These are phyloP conservation scores for Seiridium cupressi DNA, from an alignment of 2,329 filamentous ascomycete species.

Conservation along the genomic window DNA sequence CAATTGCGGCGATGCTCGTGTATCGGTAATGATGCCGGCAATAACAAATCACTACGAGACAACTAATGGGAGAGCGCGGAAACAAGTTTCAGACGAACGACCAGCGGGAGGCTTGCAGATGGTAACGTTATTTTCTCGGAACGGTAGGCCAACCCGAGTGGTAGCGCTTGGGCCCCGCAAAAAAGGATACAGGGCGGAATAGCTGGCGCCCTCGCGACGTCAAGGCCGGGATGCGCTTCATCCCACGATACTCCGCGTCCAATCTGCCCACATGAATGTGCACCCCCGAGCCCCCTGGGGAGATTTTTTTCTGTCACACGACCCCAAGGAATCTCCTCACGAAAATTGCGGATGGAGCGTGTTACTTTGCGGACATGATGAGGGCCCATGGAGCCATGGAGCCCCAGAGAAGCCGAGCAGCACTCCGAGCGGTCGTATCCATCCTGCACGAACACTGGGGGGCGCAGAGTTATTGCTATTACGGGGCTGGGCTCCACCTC, in stretches of 20 bases:
- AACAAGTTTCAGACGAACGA: neutral
- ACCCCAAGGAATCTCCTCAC: slow-evolving; percentile 5
- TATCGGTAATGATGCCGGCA: too few species aligned
- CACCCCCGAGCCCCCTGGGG: neutral
- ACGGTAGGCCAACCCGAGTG: neutral
- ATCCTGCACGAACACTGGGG: neutral
- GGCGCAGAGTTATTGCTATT: neutral
- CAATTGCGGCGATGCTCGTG: too few species aligned
- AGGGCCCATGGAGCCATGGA: slow-evolving; percentile 6
- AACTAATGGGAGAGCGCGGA: too few species aligned
- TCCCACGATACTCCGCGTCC: neutral
- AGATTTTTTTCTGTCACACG: slow-evolving; percentile 3
- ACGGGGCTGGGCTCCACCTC: slow-evolving; percentile 1
- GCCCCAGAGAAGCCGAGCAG: slow-evolving; percentile 4
- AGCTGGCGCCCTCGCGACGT: neutral
- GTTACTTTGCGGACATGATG: neutral
- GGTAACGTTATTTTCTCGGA: neutral
- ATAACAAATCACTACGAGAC: too few species aligned
- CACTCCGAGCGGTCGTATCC: neutral
- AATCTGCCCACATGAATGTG: neutral
- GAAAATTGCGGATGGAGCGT: slow-evolving; percentile 1
- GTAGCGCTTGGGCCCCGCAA: neutral
- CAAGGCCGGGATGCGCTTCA: neutral
- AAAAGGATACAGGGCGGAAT: neutral
- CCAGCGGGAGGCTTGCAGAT: neutral